Percentiles rank a stretch among this genome's conserved stretches.
Evolutionary conservation across 495 filamentous ascomycete genomes (phyloP).

Genomic region (Penicillium dipodomyicola): DNA sequence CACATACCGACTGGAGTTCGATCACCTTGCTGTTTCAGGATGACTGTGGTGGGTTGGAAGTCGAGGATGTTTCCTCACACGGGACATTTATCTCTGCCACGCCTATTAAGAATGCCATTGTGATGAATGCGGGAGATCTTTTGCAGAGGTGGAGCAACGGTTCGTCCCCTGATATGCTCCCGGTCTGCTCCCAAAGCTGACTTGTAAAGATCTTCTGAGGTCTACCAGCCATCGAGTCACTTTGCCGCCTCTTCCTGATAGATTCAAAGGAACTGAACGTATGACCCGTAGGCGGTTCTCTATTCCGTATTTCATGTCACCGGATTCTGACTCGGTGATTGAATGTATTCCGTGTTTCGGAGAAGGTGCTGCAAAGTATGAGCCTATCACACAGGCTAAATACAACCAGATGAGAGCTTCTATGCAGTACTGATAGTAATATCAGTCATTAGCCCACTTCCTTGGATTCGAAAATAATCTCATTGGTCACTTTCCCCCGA

Average conservation of each 20-base stretch:
- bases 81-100: constrained; percentile 53
- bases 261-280: constrained; percentile 34
- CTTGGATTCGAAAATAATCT: neutral
- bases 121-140: constrained; percentile 61
- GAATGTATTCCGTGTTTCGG: constrained; percentile 53
- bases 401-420: constrained; percentile 53
- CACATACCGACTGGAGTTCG: constrained; percentile 53
- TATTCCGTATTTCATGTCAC: constrained; percentile 61
- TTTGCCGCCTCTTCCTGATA: constrained; percentile 38
- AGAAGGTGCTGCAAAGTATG: constrained; percentile 45
- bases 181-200: neutral
- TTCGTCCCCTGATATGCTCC: constrained; percentile 19
- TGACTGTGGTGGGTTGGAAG: constrained; percentile 51
- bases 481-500: neutral
- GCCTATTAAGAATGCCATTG: constrained; percentile 49
- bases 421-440: constrained; percentile 44
- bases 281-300: constrained; percentile 57
- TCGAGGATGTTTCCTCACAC: constrained; percentile 51
- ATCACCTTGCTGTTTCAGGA: constrained; percentile 54
- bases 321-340: constrained; percentile 53
- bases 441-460: neutral
- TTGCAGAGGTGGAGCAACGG: constrained; percentile 62
- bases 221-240: constrained; percentile 58
- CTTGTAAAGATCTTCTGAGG: constrained; percentile 43
- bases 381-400: constrained; percentile 49